Base-by-base conservation (phyloP, 2,329 filamentous ascomycete species). In the Pyricularia sp. region DNA sequence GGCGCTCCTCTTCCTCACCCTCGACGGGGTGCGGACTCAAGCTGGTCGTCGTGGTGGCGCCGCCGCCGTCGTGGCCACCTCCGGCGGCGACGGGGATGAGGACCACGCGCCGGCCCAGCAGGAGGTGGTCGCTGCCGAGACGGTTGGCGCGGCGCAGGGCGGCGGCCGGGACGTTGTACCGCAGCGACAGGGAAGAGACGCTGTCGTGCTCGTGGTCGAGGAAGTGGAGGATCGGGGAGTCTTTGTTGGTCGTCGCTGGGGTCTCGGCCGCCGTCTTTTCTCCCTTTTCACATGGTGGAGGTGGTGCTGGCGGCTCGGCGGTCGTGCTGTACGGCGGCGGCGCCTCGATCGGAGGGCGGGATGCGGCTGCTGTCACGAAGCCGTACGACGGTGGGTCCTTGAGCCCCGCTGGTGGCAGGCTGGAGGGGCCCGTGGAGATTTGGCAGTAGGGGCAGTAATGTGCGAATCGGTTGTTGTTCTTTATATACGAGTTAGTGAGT, bases 381-480 rank as follows among this genome's bases (percentile, higher is more conserved):
- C 79, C 76, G 77, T 91, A 91, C 12, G 83, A 79, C 1, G 88
- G 88, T n/a, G 88, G 88, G 66, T 88, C 84, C 71, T 81, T 83
- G 28, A 91, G 79, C 12, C 87, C 85, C 75, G 86, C 85, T 1
- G 85, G 79, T 3, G 82, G 74, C 12, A 86, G 74, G 8, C 75
- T 71, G 24, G 84, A 84, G 2, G 86, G 84, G 4, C 75, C 77
- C 60, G 78, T 82, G 5, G 87, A 86, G 69, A 91, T 83, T 75
- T 93, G 90, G 73, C 90, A 94, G 74, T 89, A 93, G 0, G 90
- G 90, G 72, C 85, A 85, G 73, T 85, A 85, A 40, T 79, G 77
- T 64, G 82, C 81, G 75, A 91, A 92, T 55, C 89, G 85, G 33
- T 80, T 77, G 72, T 91, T 91, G 61, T 82, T 76, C 83, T 85